Conservation (phyloP, 1,139 yeast species). For the Scheffersomyces insectosa region DNA sequence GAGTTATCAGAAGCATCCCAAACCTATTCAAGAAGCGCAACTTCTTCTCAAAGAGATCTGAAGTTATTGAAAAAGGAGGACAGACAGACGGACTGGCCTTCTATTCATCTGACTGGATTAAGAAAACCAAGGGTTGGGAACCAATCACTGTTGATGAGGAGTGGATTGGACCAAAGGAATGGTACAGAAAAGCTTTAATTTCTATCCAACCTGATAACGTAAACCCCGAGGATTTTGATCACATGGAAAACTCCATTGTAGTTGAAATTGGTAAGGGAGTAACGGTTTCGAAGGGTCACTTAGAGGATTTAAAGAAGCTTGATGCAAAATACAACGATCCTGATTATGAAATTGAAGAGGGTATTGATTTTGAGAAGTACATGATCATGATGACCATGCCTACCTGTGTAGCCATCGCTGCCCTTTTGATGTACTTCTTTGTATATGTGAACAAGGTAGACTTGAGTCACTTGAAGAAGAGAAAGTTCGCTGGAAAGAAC, state of each 20-base stretch:
- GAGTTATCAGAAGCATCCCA: conserved; percentile 2
- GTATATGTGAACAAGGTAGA: conserved; percentile 54
- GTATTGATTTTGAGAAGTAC: conserved; percentile 65
- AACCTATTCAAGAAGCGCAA: conserved; percentile 1
- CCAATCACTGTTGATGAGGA: conserved; percentile 59
- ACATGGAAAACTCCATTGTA: conserved; percentile 51
- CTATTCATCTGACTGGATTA: conserved; percentile 69
- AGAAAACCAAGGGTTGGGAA: conserved; percentile 62
- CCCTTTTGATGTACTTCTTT: conserved; percentile 63
- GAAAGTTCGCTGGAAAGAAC: conserved; percentile 46
- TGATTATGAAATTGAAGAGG: conserved; percentile 53
- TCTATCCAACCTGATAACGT: conserved; percentile 73
- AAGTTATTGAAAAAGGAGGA: conserved; percentile 42
- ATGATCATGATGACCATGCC: conserved; percentile 69
- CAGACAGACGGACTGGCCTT: conserved; percentile 49
- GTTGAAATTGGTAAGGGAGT: conserved; percentile 59
- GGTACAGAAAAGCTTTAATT: conserved; percentile 51
- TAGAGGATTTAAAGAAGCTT: conserved; percentile 49
- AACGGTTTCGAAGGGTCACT: conserved; percentile 59
- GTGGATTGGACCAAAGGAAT: conserved; percentile 54
- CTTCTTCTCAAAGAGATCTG: conserved; percentile 27
- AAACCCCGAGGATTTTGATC: conserved; percentile 64
- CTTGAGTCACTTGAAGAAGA: conserved; percentile 50
- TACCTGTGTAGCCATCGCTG: conserved; percentile 63
- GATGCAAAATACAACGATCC: conserved; percentile 37